Evolutionary conservation across 2,329 filamentous ascomycete genomes (phyloP), one percentile per base, ranked within the genome.

Genomic region (Ophiostoma angusticollis): DNA sequence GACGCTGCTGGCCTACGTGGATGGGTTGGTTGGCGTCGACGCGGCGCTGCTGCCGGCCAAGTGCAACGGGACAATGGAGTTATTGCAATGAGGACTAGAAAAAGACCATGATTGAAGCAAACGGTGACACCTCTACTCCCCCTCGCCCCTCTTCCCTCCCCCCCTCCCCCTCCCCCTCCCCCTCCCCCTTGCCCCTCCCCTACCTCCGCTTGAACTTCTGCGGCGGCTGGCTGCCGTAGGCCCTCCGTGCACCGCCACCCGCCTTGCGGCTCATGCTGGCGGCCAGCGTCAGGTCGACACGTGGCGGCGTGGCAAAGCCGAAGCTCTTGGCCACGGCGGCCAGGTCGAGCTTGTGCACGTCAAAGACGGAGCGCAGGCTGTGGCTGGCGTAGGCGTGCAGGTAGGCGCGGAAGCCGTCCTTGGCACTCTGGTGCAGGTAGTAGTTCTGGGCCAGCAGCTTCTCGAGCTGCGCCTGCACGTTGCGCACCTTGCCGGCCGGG

Each of bases 381-480:
- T 89, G 91, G 42, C 80, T 86, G 17, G 89, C 86, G 56, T 98
- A 98, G 0, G 91, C 89, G 58, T 96, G 86, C 18, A 98, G 72
- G 58, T 98, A 98, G 16, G 83, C 84, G 44, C 84, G 74, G 65
- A 91, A 93, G 4, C 84, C 76, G 45, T 80, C 76, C 62, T 80
- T 80, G 45, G 77, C 77, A 50, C 68, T 74, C 72, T 94, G 91
- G 66, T 95, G 91, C 42, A 98, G 72, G 60, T 95, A 95, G 67
- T 96, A 96, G 62, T 98, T 96, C 58, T 91, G 83, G 22, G 75
- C 76, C 52, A 98, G 93, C 49, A 96, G 72, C 63, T 89, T 91
- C 69, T 96, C 89, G 9, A 96, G 74, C 60, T 95, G 86, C 52
- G 82, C 77, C 64, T 93, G 80, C 49, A 93, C 78, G 54, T 93